phyloP scores from a whole-genome alignment of 305 asterid species.

The Caryopteris hybrid region DNA sequence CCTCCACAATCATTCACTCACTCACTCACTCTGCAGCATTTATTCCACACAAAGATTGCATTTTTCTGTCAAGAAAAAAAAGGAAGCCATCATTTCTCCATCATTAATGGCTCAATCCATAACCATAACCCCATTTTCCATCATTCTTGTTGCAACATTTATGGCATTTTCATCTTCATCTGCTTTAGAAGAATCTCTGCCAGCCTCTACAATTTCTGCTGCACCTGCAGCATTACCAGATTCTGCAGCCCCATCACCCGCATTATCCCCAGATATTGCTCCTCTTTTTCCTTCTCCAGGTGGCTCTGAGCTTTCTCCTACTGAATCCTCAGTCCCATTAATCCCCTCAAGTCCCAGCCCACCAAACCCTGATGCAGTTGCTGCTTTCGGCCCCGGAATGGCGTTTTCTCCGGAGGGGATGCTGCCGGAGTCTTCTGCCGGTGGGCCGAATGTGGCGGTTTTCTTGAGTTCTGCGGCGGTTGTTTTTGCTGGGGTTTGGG shows the following conservation, averaged over 20 bases:
- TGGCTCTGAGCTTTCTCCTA: slow-evolving; percentile 66
- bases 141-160: slow-evolving; percentile 19
- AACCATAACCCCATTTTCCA: slow-evolving; percentile 17
- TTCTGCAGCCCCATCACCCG: slow-evolving; percentile 37
- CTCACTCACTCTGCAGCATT: slow-evolving; percentile 26
- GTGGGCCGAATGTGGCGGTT: slow-evolving; percentile 20
- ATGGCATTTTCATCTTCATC: slow-evolving; percentile 15
- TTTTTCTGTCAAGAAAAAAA: not conserved
- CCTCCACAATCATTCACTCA: slow-evolving; percentile 29
- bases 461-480: slow-evolving; percentile 23
- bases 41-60: slow-evolving; percentile 29
- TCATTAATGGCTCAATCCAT: slow-evolving; percentile 45
- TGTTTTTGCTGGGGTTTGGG: slow-evolving; percentile 31
- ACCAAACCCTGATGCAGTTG: slow-evolving; percentile 68
- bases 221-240: slow-evolving; percentile 73
- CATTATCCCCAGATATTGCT: slow-evolving; percentile 64
- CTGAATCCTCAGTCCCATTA: slow-evolving; percentile 59
- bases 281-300: slow-evolving; percentile 83
- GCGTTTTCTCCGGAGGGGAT: slow-evolving; percentile 42
- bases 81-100: slow-evolving; percentile 15
- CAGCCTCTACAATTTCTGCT: slow-evolving; percentile 73
- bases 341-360: slow-evolving; percentile 93
- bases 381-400: slow-evolving; percentile 45
- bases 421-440: slow-evolving; percentile 38
- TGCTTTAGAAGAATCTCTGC: slow-evolving; percentile 19